Base-by-base conservation (phyloP, 2,329 filamentous ascomycete genomes). In the Alternaria postmessia region DNA sequence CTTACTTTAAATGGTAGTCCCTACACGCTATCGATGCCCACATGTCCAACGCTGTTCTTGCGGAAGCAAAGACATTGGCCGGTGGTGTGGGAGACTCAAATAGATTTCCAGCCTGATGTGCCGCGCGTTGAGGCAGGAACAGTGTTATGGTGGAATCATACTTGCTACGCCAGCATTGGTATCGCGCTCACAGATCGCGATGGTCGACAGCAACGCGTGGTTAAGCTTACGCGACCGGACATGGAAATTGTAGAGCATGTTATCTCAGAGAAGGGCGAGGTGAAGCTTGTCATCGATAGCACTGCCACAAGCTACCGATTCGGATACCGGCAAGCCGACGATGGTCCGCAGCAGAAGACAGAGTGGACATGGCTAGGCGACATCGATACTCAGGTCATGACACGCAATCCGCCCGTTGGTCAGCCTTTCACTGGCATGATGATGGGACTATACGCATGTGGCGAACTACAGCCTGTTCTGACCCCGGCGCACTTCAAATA, bases 81-180 rank as follows among this genome's bases (percentile, higher is more conserved):
- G 18, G 81, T 82, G 43, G 74, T 62, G 0, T 87, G 84, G 69
- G 71, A 78, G 24, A 81, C 79, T 0, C 78, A 72, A 2, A 68
- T 88, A 12, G 75, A 79, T 0, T 88, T 87, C 60, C 65, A 73
- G 0, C 84, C 85, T 0, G 75, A 70, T 0, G 76, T 77, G 4
- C 43, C 69, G 4, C 75, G 80, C 1, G 81, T 81, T 3, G 86
- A 88, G 73, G 85, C 86, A 0, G 86, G 86, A 0, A 75, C 82
- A 0, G 82, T 83, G 0, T 68, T 87, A 0, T 88, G 83, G 81
- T 86, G 84, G 83, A 86, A 82, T 46, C 81, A 85, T 42, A 80
- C 79, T 61, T 82, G 81, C 0, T 80, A 81, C 53, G 77, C 74
- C 47, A 81, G 77, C 34, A 75, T 84, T 3, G 82, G 82, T 0